Evolutionary conservation across 306 rosid species (phyloP), one percentile per base, ranked within the genome.

Genomic region (Oemleria cerasiformis): DNA sequence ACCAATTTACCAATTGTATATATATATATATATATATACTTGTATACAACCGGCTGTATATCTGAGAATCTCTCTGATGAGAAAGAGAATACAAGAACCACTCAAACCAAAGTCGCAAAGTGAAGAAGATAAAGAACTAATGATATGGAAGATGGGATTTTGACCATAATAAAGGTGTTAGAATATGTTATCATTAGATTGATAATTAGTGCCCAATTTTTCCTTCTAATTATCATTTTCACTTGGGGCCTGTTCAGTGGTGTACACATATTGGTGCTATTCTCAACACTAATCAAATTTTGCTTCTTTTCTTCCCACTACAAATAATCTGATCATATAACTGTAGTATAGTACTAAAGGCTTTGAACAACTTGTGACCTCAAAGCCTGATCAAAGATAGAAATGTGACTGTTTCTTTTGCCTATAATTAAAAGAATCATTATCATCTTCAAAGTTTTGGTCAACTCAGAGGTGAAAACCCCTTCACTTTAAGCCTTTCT

Each of bases 161-260:
- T 89, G 90, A 86, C 83, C 63, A 56, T 71, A 77, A 70, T 72
- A 70, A 38, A 75, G 78, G 72, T 63, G 76, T 74, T 74, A 61
- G 74, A 71, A 74, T 25, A 30, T 73, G 81, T 68, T 53, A 72
- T 88, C 64, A 83, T 84, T 77, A 71, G 73, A 20, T 23, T 61
- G 74, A 76, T 72, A 67, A 83, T 79, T 70, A 84, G 79, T 66
- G 79, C 70, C 63, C 40, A 70, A 38, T 43, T 70, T 78, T 75
- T 76, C 86, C 81, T 87, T 71, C 53, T 66, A 47, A 48, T 49
- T 57, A 74, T 74, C 72, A 75, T 62, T 38, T 34, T 50, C 72
- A 36, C 66, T 79, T 59, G 47, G 48, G 67, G 25, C 66, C 74
- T 70, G 60, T 36, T 23, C 3, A 30, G 3, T 19, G 41, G 7